Evolutionary conservation across 2,329 filamentous ascomycete species (phyloP).

Genomic region (Periconia sp.): DNA sequence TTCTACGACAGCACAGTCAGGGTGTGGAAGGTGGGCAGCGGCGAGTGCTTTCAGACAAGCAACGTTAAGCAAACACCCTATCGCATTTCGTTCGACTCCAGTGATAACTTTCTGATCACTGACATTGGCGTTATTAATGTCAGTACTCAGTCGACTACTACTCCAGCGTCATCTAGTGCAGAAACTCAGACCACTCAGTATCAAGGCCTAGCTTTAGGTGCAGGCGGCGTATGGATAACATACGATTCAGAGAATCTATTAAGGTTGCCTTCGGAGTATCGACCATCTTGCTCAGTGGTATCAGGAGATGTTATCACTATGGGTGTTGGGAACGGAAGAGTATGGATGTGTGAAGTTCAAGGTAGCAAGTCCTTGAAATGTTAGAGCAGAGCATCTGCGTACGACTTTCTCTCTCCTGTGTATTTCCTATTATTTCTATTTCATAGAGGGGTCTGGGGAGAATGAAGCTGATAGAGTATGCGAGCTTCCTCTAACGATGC

Average conservation of each 20-base stretch:
- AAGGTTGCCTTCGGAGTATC: slow-evolving; percentile 20
- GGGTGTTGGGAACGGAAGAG: slow-evolving; percentile 12
- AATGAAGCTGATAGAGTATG: not conserved
- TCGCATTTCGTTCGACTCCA: no score
- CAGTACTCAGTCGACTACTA: no score
- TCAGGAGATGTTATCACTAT: slow-evolving; percentile 12
- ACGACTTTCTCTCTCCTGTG: not conserved
- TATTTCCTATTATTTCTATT: not conserved
- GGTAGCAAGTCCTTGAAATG: not conserved
- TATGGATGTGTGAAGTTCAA: slow-evolving; percentile 10
- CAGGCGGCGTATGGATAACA: slow-evolving; percentile 11
- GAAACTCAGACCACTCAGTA: slow-evolving; percentile 8
- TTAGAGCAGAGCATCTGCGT: not conserved
- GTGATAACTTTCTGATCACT: no score
- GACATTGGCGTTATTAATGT: no score
- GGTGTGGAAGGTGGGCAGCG: no score
- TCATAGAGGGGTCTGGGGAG: not conserved
- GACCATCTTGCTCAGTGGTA: slow-evolving; percentile 9
- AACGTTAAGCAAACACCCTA: no score
- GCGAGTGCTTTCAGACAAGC: no score
- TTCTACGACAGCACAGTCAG: no score
- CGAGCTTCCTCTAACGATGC: not conserved
- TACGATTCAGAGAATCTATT: slow-evolving; percentile 15
- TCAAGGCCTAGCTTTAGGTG: slow-evolving; percentile 9
- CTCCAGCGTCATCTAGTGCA: no score